Base-by-base conservation (phyloP, 192 early-diverging fungal species). In the Thoreauomyces humboldtii region DNA sequence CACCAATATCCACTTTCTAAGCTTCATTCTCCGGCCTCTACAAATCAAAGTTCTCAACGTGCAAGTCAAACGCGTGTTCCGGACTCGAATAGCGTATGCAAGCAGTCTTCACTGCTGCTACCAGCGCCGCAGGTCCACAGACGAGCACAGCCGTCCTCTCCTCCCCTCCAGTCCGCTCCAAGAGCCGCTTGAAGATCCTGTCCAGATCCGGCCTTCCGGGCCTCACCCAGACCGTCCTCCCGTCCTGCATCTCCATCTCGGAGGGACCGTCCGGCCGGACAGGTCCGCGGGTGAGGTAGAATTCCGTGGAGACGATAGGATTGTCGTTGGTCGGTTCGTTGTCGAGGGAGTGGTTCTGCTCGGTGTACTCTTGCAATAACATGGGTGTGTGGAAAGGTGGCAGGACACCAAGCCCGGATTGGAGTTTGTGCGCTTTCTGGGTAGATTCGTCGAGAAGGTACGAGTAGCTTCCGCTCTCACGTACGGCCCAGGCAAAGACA, bases 351-450 rank as follows among this genome's bases (percentile, higher is more conserved):
- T 9, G 12, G 9, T 7, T 7, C 3, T 31, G 4, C 2, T 34
- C 35, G 4, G 12, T 27, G 19, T 57, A 57, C 55, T 57, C 32
- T 2, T 57, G 11, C 33, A 57, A 35, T 36, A 57, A 36, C 55
- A 57, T 57, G 19, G 55, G 55, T 35, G 55, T 35, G 19, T 57
- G 55, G 55, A 57, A 57, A 2, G 55, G 55, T 2, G 55, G 55
- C 34, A 57, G 55, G 19, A 57, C 55, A 19, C 55, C 55, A 4
- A 57, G 34, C 2, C 19, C 19, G 37, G 7, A 37, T 2, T 57
- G 4, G 14, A 7, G 2, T 1, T 19, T 57, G 19, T 57, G 55
- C 34, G 32, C 2, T 19, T 4, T 7, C 34, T 57, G 55, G n/a
- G 55, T 57, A 31, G 2, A 31, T 41, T 34, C 34, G 37, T 57